Conservation (phyloP, 257 asterid species). For the Ilex aquifolium region DNA sequence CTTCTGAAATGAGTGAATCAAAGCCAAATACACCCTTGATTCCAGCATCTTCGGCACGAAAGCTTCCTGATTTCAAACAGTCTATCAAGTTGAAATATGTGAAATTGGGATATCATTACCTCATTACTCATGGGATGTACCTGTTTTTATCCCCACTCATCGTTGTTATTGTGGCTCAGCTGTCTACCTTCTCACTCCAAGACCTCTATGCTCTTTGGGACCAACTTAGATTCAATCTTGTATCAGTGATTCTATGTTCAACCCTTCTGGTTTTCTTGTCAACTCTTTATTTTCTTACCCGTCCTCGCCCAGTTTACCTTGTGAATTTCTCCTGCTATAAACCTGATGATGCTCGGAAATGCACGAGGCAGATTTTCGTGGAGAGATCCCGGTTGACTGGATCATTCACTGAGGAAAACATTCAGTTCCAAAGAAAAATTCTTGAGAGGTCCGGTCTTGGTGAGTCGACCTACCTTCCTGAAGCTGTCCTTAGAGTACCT, state of each 20-base stretch:
- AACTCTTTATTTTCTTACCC: slow-evolving; percentile 62
- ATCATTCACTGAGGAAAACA: slow-evolving; percentile 43
- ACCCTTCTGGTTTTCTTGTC: slow-evolving; percentile 61
- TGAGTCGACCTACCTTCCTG: slow-evolving; percentile 68
- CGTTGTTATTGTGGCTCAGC: slow-evolving; percentile 58
- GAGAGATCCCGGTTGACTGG: slow-evolving; percentile 48
- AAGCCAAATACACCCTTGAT: slow-evolving; percentile 32
- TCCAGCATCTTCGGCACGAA: slow-evolving; percentile 38
- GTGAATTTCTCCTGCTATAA: slow-evolving; percentile 72
- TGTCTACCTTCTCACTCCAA: slow-evolving; percentile 56
- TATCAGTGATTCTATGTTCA: slow-evolving; percentile 53
- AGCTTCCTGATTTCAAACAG: slow-evolving; percentile 76
- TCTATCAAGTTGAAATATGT: slow-evolving; percentile 79
- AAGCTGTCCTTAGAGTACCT: slow-evolving; percentile 57
- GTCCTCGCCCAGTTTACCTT: slow-evolving; percentile 74
- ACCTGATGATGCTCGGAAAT: slow-evolving; percentile 58
- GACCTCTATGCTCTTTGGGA: slow-evolving; percentile 64
- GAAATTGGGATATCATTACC: slow-evolving; percentile 79
- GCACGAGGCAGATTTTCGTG: slow-evolving; percentile 65
- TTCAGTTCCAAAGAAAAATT: slow-evolving; percentile 62
- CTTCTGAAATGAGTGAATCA: slow-evolving; percentile 45
- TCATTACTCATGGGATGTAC: slow-evolving; percentile 78
- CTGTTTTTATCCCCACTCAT: slow-evolving; percentile 54
- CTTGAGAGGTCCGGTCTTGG: slow-evolving; percentile 86
- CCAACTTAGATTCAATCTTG: slow-evolving; percentile 62